Evolutionary conservation across 768 basidiomycete species (phyloP).

Genomic region (Lactarius sanguifluus): DNA sequence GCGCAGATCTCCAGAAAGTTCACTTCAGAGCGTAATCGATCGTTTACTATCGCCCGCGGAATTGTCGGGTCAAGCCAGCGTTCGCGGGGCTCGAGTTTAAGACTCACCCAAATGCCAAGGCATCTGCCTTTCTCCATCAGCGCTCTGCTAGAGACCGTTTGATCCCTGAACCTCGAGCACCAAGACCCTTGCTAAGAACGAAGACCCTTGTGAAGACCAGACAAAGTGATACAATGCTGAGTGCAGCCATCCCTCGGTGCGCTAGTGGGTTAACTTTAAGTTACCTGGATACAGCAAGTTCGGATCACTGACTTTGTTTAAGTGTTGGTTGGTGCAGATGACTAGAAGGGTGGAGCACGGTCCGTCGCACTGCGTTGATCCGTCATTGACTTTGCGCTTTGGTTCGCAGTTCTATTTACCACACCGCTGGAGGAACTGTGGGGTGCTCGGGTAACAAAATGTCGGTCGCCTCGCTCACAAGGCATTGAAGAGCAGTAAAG

Average conservation of each 20-base stretch:
- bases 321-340: background rate
- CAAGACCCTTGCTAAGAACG: too few relatives aligned
- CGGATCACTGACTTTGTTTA: background rate
- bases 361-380: background rate
- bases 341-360: background rate
- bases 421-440: background rate
- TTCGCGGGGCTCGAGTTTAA: background rate
- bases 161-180: too few relatives aligned
- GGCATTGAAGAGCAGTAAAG: too few relatives aligned
- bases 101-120: background rate
- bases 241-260: background rate
- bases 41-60: background rate
- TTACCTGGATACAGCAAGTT: background rate
- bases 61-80: background rate
- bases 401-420: background rate
- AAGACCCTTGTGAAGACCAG: background rate
- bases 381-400: background rate
- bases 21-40: background rate
- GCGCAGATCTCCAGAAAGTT: background rate
- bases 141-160: background rate
- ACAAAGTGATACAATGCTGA: background rate
- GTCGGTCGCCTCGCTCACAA: background rate
- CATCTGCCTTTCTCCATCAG: background rate
- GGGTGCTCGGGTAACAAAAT: background rate
- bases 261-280: background rate